These are phyloP conservation scores for Salix caprea DNA, from an alignment of 345 rosid genomes.

Conservation along the genomic window DNA sequence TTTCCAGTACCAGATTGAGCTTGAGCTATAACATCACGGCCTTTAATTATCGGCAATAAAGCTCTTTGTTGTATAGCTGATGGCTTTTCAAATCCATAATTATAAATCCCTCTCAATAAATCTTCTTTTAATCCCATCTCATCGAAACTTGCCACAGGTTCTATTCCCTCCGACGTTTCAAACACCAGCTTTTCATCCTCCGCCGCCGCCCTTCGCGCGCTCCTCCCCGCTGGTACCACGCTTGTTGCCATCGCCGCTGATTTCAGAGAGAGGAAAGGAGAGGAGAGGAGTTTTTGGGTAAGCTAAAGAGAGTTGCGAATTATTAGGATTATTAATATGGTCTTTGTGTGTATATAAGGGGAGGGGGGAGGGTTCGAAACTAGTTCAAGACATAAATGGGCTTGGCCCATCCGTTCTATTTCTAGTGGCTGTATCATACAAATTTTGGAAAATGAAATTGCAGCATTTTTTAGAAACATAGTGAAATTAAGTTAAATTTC, in stretches of 20 bases:
- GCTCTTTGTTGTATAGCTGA: conserved; percentile 97
- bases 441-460: too few species aligned
- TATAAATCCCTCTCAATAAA: conserved; percentile 80
- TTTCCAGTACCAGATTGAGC: conserved; percentile 99
- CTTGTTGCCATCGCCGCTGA: conserved; percentile 11
- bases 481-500: too few species aligned
- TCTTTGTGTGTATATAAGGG: background rate
- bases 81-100: conserved; percentile 85
- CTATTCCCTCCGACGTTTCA: conserved; percentile 86
- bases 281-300: background rate
- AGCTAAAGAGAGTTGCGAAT: background rate
- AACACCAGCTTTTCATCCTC: conserved; percentile 62
- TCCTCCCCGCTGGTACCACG: conserved; percentile 31
- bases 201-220: conserved; percentile 36
- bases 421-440: too few species aligned
- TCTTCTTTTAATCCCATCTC: conserved; percentile 79
- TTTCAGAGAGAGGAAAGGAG: background rate
- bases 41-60: conserved; percentile 83
- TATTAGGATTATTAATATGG: background rate
- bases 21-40: conserved; percentile 93
- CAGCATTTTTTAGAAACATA: too few species aligned
- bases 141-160: conserved; percentile 76
- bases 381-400: background rate
- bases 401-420: background rate
- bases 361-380: background rate